Base-by-base conservation (phyloP, 192 early-diverging fungal genomes). In the Linnemannia hyalina region DNA sequence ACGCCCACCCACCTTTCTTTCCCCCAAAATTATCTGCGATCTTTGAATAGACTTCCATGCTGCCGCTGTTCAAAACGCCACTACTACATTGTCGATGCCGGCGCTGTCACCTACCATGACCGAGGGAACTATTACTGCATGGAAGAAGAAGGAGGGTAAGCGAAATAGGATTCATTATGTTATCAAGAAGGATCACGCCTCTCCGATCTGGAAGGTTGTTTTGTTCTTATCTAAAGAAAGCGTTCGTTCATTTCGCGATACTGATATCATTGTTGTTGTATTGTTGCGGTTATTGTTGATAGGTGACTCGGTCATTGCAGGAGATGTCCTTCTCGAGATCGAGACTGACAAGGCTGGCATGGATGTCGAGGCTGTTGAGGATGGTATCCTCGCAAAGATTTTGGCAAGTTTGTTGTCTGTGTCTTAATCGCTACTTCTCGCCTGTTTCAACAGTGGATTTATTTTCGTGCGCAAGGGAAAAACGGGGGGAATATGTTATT, bases 331-430 rank as follows among this genome's bases (percentile, higher is more conserved):
- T 26, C 93, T 97, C 32, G 98, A 98, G 90, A 95, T 99, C 73
- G 97, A 98, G 88, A 98, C 98, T 13, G 98, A 99, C 88, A 99
- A 99, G 92, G 98, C 98, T 49, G 95, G 97, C 90, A 99, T 99
- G 95, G 98, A 99, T 88, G 97, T 99, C 79, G 98, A 99, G 85
- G 97, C 96, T 88, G 95, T 96, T 86, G 98, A 99, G 54, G 98
- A 99, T 87, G 98, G 98, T 42, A 95, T 96, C 81, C 83, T 99
- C 46, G 98, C 97, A 84, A 95, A 98, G 92, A 97, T 98, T 88
- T 89, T 99, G 81, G 90, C 96, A 79, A 76, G 89, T 76, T 26
- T 47, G 18, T 52, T 11, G 32, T 77, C 49, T 36, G 18, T 44
- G 23, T 42, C 7, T 32, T 23, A 38, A 40, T 75, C 55, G 35